phyloP scores from a whole-genome alignment of 768 basidiomycete species.

The Cubamyces lactineus region DNA sequence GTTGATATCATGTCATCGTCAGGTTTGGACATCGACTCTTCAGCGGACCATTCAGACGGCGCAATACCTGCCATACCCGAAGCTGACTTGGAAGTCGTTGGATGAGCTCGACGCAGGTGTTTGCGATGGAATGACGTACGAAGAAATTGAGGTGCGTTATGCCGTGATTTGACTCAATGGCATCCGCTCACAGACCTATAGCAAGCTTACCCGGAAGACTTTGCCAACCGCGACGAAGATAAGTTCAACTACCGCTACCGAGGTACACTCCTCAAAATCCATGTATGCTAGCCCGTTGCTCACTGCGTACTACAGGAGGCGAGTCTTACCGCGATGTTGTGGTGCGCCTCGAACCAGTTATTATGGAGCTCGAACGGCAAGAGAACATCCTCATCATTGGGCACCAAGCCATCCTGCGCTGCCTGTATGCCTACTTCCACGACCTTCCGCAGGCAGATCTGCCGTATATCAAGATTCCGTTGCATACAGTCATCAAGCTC shows the following conservation, averaged over 20 bases:
- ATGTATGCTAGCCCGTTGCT: neutral
- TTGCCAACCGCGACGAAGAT: slow-evolving; percentile 96
- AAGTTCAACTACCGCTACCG: slow-evolving; percentile 99
- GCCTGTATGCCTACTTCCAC: slow-evolving; percentile 96
- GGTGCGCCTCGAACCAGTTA: slow-evolving; percentile 92
- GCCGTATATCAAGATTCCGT: slow-evolving; percentile 96
- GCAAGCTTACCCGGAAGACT: slow-evolving; percentile 97
- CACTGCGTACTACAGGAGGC: slow-evolving; percentile 53
- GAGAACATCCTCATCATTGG: slow-evolving; percentile 97
- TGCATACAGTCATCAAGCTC: slow-evolving; percentile 97
- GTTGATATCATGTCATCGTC: neutral
- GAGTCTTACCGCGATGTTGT: slow-evolving; percentile 99
- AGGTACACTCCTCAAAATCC: slow-evolving; percentile 41
- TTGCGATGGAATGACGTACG: slow-evolving; percentile 99
- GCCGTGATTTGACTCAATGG: neutral
- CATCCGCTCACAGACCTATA: slow-evolving; percentile 33
- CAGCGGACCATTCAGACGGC: slow-evolving; percentile 92
- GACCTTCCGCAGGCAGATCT: slow-evolving; percentile 89
- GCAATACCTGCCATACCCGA: slow-evolving; percentile 77
- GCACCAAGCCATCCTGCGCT: slow-evolving; percentile 90
- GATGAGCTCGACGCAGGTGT: slow-evolving; percentile 99
- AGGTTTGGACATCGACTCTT: slow-evolving; percentile 99
- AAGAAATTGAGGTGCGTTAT: slow-evolving; percentile 86
- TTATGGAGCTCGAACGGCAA: slow-evolving; percentile 98
- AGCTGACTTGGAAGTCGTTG: slow-evolving; percentile 97